Evolutionary conservation across 2,329 filamentous ascomycete genomes (phyloP), one percentile per base, ranked within the genome.

Genomic region (Nemania bipapillata): DNA sequence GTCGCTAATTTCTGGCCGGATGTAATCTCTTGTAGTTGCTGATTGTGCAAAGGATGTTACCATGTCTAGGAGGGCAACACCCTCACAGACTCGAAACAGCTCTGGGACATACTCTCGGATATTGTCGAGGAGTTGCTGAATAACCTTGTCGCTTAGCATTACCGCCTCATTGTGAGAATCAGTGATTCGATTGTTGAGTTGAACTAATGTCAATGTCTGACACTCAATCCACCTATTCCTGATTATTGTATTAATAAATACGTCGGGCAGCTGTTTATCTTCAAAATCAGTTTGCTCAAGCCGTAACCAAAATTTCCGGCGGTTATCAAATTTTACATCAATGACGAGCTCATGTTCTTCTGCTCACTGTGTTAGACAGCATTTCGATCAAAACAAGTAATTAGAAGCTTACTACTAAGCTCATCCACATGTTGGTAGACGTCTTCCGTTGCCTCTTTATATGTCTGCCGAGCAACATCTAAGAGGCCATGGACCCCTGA

Each of bases 21-120:
- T 86, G 67, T 87, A 89, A 55, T 85, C 83, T 58, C 80, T 78
- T 0, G 86, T 87, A 0, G 90, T 92, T 12, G 90, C 89, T 1
- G 94, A 80, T 24, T 97, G 90, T 0, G 88, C 90, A 78, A 97
- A 96, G 0, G 91, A 87, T 1, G 89, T 82, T 30, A 96, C 84
- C 91, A 97, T 95, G 79, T 99, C 96, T 1, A 97, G 83, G 75
- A 97, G 86, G 1, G 92, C 93, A 71, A 98, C 88, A 12, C 92
- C 90, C 78, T 98, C 94, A 73, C 93, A 96, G 47, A 96, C 88
- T 63, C 90, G 90, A 81, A 97, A 97, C 0, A 99, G 83, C 2
- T 85, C 83, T 0, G 91, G 89, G 22, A 94, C 89, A 68, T 93
- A 87, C 0, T 84, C 82, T 37, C 92, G 87, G n/a, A 97, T 85